Evolutionary conservation across 352 stramenopile species (phyloP), one percentile per base, ranked within the genome.

Genomic region (Pythium utonaiense): DNA sequence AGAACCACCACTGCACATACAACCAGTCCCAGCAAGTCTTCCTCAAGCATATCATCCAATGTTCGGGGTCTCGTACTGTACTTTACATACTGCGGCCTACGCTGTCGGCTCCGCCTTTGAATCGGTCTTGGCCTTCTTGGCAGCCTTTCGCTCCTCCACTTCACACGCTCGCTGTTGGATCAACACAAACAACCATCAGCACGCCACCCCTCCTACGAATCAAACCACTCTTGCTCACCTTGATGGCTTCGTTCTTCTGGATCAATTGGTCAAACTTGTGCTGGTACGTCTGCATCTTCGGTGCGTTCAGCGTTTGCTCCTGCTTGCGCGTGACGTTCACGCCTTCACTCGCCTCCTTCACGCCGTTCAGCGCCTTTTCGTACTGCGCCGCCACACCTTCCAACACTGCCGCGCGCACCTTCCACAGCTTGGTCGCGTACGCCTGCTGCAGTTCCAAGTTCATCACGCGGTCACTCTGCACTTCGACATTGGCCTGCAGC

Each of bases 391-490:
- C 83, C 47, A 91, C 44, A 13, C 80, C 81, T 49, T 89, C 78
- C 31, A 93, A 44, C n/a, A 91, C 60, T 6, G 77, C 73, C 0
- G 78, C 74, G 1, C 79, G 74, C 13, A 80, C 67, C 58, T 93
- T 90, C 60, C 70, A 81, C 40, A 87, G 56, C 51, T 89, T 88
- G 12, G 80, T 70, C 8, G 80, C 81, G 55, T 91, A 93, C 24
- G 70, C 70, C 41, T 93, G 83, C 57, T 89, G 73, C 31, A 93
- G 71, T 62, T 93, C 83, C 30, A 93, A 59, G 68, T 87, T 91
- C 36, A 79, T 62, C 13, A 91, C 77, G n/a, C 73, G 72, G 53
- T 84, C 86, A 57, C 57, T 77, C 62, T 91, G 69, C 44, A 90
- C 63, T 58, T 93, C 81, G 40, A 91, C 64, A 6, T 66, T 59